Percentiles rank a stretch among this genome's conserved stretches.
phyloP scores from a whole-genome alignment of 371 early-diverging fungal genomes.

The Cokeromyces recurvatus region DNA sequence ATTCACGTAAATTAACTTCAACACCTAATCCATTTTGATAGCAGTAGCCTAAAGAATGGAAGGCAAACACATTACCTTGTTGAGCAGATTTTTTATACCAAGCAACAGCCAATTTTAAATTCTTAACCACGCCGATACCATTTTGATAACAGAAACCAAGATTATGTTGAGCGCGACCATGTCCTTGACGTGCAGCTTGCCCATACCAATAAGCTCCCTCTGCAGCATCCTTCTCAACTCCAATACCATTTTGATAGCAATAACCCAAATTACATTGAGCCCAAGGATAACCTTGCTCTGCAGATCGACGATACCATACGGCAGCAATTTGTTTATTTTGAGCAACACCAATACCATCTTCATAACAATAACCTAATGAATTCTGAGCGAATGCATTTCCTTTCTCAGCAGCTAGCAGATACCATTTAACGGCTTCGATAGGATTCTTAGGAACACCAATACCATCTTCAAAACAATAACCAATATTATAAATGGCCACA shows the following conservation, averaged over 20 bases:
- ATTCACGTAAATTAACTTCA: slow-evolving; percentile 47
- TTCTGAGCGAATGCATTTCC: slow-evolving; percentile 83
- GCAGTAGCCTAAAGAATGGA: slow-evolving; percentile 86
- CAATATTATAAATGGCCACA: slow-evolving; percentile 80
- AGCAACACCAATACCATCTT: slow-evolving; percentile 69
- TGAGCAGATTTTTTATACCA: slow-evolving; percentile 75
- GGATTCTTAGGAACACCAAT: slow-evolving; percentile 66
- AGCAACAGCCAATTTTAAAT: slow-evolving; percentile 59
- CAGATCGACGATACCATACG: slow-evolving; percentile 73
- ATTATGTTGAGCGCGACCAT: slow-evolving; percentile 81
- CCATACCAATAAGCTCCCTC: slow-evolving; percentile 78
- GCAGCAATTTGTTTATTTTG: slow-evolving; percentile 40
- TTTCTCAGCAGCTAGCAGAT: slow-evolving; percentile 61
- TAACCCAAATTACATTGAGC: slow-evolving; percentile 78
- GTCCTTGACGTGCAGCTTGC: slow-evolving; percentile 72
- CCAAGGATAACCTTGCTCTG: slow-evolving; percentile 52
- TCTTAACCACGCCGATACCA: slow-evolving; percentile 65
- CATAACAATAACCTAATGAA: slow-evolving; percentile 77
- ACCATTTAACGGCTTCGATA: slow-evolving; percentile 73
- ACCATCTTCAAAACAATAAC: slow-evolving; percentile 82
- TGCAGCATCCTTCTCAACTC: slow-evolving; percentile 56
- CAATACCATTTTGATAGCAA: slow-evolving; percentile 84
- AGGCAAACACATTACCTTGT: slow-evolving; percentile 74
- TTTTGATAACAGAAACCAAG: slow-evolving; percentile 86
- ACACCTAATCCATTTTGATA: slow-evolving; percentile 88